Evolutionary conservation across 2,329 filamentous ascomycete genomes (phyloP).

Genomic region (Sporothrix humicola): DNA sequence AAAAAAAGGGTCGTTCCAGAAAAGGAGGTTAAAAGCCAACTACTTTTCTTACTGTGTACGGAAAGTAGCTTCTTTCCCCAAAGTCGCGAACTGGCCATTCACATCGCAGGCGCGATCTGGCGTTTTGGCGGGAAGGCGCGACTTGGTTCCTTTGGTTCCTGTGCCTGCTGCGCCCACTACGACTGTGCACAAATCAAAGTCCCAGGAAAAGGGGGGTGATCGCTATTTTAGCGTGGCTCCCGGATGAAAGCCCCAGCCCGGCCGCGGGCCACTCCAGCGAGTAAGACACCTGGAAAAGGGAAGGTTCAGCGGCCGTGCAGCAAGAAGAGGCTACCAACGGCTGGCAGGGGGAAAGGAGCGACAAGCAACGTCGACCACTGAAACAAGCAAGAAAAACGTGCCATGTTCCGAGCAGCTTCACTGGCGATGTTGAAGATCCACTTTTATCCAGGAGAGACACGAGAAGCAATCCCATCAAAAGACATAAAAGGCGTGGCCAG

Average conservation of each 20-base stretch:
- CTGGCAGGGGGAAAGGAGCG: not conserved
- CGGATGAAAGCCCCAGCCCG: not conserved
- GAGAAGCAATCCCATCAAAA: not conserved
- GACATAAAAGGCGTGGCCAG: not conserved
- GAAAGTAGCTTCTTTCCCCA: not conserved
- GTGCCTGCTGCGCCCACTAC: not conserved
- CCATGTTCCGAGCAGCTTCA: conserved; percentile 21
- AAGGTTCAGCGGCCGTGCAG: not conserved
- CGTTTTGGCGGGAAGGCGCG: conserved; percentile 14
- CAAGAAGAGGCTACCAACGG: not conserved
- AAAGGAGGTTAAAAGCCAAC: conserved; percentile 3
- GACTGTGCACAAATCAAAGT: not conserved
- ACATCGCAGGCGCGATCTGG: conserved; percentile 30
- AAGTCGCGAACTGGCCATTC: conserved; percentile 30
- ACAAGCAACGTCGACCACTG: not conserved
- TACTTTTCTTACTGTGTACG: not conserved
- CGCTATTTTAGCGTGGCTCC: conserved; percentile 18
- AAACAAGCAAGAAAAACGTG: conserved; percentile 25
- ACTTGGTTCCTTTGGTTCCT: conserved; percentile 1
- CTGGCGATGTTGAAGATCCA: conserved; percentile 24
- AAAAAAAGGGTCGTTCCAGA: conserved; percentile 12
- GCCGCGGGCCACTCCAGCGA: not conserved
- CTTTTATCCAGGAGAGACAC: not conserved
- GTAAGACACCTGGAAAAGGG: not conserved
- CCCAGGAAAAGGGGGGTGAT: conserved; percentile 2